Evolutionary conservation across 2,329 filamentous ascomycete genomes (phyloP), one percentile per base, ranked within the genome.

Genomic region (Thielaviopsis populi): DNA sequence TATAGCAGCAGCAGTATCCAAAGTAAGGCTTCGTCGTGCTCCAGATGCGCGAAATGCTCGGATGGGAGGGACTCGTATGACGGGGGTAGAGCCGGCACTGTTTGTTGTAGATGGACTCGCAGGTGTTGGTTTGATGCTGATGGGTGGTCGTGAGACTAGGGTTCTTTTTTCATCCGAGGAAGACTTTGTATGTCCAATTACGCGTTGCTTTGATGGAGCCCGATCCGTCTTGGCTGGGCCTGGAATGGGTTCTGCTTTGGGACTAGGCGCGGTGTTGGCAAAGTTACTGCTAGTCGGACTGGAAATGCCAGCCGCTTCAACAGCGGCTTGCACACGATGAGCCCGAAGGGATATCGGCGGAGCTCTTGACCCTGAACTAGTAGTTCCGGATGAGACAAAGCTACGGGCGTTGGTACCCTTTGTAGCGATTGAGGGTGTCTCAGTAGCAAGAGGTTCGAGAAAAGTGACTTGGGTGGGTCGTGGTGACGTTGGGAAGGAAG

Each of bases 31-130:
- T 71, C 78, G 80, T 68, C 82, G 79, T 66, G 80, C 80, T 68
- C 78, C 79, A 43, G 81, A 82, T 30, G 80, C 82, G 66, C 81
- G 77, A 68, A 83, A 82, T 8, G 75, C 74, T 63, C 81, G 78
- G 69, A 83, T 83, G 7, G 80, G 80, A 17, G 80, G 79, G 48
- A 82, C 75, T 59, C 75, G 75, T 65, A 74, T 72, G 33, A 62
- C 58, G 10, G 46, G 58, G 11, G 33, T 63, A 22, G 64, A 60
- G 22, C 64, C 61, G 30, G 74, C 72, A 13, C 70, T 69, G 54
- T 72, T 69, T 65, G 69, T 69, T 64, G 69, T 69, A 65, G 67
- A 67, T 43, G 63, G 64, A 48, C 61, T 65, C 40, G 65, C 56
- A 42, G 63, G 58, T 27, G 62, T 61, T 11, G 63, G 62, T 42